phyloP scores from a whole-genome alignment of 257 asterid genomes.

The Przewalskia tangutica region DNA sequence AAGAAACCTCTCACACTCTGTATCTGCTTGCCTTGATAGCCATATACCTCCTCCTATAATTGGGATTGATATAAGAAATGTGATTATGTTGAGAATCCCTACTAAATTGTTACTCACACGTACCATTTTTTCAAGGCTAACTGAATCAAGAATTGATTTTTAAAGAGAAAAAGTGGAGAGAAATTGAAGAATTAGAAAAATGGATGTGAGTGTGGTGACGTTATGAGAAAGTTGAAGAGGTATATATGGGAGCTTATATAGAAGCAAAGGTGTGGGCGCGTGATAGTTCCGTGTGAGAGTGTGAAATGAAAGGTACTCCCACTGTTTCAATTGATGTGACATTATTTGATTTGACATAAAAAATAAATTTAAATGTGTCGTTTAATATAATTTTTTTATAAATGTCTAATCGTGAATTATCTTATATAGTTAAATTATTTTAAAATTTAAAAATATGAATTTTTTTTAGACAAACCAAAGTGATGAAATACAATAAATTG shows the following conservation, averaged over 20 bases:
- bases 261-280: not conserved
- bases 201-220: not conserved
- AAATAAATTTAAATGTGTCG: too few species aligned
- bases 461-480: too few species aligned
- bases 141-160: not conserved
- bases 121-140: slow-evolving; percentile 26
- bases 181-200: not conserved
- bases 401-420: too few species aligned
- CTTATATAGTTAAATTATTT: too few species aligned
- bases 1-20: slow-evolving; percentile 75
- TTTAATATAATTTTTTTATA: too few species aligned
- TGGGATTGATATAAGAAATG: slow-evolving; percentile 63
- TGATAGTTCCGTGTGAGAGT: not conserved
- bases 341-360: too few species aligned
- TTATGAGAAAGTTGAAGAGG: not conserved
- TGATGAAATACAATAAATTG: too few species aligned
- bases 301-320: not conserved
- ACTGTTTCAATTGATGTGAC: too few species aligned
- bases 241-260: not conserved
- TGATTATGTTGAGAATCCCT: slow-evolving; percentile 55
- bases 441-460: too few species aligned
- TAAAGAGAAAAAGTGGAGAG: not conserved
- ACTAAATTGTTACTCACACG: slow-evolving; percentile 66
- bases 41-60: slow-evolving; percentile 76
- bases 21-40: slow-evolving; percentile 58